These are phyloP conservation scores for Arthrobotrys conoides DNA, from an alignment of 2,329 filamentous ascomycete species.

Conservation along the genomic window DNA sequence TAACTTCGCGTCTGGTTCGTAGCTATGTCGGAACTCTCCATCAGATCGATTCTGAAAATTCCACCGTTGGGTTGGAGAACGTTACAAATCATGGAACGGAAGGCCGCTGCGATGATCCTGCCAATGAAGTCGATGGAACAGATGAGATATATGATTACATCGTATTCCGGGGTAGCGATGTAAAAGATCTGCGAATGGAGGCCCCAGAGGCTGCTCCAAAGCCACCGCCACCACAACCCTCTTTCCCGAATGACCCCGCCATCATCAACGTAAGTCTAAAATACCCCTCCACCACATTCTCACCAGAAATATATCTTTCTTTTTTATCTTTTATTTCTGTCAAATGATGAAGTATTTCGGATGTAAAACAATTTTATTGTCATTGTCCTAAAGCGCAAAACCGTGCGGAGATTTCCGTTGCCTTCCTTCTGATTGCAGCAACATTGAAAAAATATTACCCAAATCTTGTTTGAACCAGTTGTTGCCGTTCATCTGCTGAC, in stretches of 20 bases:
- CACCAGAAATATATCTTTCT: not conserved
- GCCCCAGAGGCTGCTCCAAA: constrained; percentile 80
- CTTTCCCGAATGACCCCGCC: constrained; percentile 92
- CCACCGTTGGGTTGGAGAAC: constrained; percentile 96
- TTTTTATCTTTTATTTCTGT: constrained; percentile 60
- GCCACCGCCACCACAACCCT: constrained; percentile 78
- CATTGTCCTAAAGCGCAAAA: constrained; percentile 77
- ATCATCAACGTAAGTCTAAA: constrained; percentile 89
- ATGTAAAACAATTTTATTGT: constrained; percentile 73
- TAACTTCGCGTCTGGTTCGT: constrained; percentile 64
- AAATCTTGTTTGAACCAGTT: constrained; percentile 67
- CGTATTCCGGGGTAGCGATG: constrained; percentile 96
- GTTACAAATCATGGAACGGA: constrained; percentile 95
- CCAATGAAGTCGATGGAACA: constrained; percentile 85
- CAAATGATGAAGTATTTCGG: constrained; percentile 77
- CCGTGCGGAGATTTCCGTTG: constrained; percentile 80
- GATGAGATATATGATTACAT: constrained; percentile 98
- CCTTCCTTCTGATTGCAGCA: constrained; percentile 77
- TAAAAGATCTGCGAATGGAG: constrained; percentile 96
- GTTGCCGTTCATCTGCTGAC: constrained; percentile 66
- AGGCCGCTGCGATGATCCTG: constrained; percentile 82
- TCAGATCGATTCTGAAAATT: constrained; percentile 97
- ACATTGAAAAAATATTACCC: constrained; percentile 6
- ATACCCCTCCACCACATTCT: not conserved
- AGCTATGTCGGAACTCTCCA: constrained; percentile 97